A percentile compares a stretch with the other conserved stretches of the same genome.
phyloP scores from a whole-genome alignment of 768 basidiomycete genomes.

The Podaxis rugospora region DNA sequence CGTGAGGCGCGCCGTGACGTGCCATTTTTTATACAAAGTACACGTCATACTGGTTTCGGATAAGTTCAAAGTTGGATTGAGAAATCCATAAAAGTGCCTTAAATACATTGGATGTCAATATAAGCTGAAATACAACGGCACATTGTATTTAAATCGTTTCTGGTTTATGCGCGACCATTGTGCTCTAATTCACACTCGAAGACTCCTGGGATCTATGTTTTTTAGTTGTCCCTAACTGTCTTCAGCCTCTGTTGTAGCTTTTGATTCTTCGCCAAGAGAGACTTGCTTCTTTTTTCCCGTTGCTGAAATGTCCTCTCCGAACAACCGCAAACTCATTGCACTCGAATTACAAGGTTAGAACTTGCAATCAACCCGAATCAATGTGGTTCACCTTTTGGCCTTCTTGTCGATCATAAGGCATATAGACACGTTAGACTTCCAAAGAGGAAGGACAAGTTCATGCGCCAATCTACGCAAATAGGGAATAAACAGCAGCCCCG shows the following conservation, averaged over 20 bases:
- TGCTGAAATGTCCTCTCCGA: conserved; percentile 69
- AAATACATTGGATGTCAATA: too few species aligned
- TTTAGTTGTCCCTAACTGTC: background rate
- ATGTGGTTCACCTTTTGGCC: conserved; percentile 72
- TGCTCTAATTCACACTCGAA: too few species aligned
- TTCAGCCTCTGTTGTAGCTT: background rate
- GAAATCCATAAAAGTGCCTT: too few species aligned
- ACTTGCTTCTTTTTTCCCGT: conserved; percentile 8
- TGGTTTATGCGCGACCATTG: too few species aligned
- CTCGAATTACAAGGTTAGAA: conserved; percentile 33
- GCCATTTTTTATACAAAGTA: too few species aligned
- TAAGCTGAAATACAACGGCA: too few species aligned
- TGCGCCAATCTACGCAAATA: conserved; percentile 52
- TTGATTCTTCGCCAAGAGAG: background rate
- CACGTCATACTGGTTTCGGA: too few species aligned
- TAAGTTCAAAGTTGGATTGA: too few species aligned
- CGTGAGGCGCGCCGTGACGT: too few species aligned
- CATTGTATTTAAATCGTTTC: too few species aligned
- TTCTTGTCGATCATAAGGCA: conserved; percentile 96
- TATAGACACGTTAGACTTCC: conserved; percentile 88
- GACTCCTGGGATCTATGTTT: too few species aligned
- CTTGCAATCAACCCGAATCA: background rate
- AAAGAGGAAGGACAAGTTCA: conserved; percentile 87
- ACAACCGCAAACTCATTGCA: conserved; percentile 82
- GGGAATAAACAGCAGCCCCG: background rate